Percentiles rank a stretch among this genome's conserved stretches.
These are phyloP conservation scores for Tillandsia leiboldiana DNA, from an alignment of 176 grass and related monocot genomes.

Conservation along the genomic window DNA sequence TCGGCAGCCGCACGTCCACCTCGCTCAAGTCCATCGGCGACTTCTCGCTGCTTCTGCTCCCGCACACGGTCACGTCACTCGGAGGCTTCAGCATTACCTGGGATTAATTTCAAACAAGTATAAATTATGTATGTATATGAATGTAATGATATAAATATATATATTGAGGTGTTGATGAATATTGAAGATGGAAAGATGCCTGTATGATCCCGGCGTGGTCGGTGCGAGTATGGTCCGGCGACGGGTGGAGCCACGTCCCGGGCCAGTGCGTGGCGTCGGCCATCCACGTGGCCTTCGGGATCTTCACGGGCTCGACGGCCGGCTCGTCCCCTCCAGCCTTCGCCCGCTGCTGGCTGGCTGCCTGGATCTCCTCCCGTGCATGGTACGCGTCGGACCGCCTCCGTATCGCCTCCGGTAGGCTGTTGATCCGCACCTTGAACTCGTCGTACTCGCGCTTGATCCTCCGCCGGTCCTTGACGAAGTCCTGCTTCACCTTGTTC, in stretches of 20 bases:
- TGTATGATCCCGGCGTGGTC: slow-evolving; percentile 96
- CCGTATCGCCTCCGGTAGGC: slow-evolving; percentile 80
- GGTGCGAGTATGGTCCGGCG: slow-evolving; percentile 56
- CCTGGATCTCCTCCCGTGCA: slow-evolving; percentile 94
- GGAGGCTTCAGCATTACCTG: slow-evolving; percentile 98
- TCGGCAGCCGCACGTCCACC: slow-evolving; percentile 69
- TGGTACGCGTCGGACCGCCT: slow-evolving; percentile 89
- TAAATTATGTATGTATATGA: no score
- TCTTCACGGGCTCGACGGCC: slow-evolving; percentile 68
- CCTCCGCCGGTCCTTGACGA: slow-evolving; percentile 88
- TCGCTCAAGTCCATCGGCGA: slow-evolving; percentile 47
- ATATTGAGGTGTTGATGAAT: no score
- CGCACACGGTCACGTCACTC: slow-evolving; percentile 49
- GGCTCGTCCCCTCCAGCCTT: slow-evolving; percentile 62
- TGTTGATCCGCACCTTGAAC: slow-evolving; percentile 90
- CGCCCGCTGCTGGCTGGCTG: slow-evolving; percentile 77
- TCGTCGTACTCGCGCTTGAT: slow-evolving; percentile 92
- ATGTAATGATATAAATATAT: no score
- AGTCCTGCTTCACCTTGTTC: slow-evolving; percentile 85
- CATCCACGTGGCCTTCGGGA: slow-evolving; percentile 97
- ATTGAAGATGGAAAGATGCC: slow-evolving; percentile 5
- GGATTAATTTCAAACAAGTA: no score
- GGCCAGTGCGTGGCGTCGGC: slow-evolving; percentile 97
- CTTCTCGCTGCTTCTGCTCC: slow-evolving; percentile 41
- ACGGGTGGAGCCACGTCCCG: slow-evolving; percentile 75